Evolutionary conservation across 805 yeast species (phyloP).

Genomic region (Pichia thaimueangensis): DNA sequence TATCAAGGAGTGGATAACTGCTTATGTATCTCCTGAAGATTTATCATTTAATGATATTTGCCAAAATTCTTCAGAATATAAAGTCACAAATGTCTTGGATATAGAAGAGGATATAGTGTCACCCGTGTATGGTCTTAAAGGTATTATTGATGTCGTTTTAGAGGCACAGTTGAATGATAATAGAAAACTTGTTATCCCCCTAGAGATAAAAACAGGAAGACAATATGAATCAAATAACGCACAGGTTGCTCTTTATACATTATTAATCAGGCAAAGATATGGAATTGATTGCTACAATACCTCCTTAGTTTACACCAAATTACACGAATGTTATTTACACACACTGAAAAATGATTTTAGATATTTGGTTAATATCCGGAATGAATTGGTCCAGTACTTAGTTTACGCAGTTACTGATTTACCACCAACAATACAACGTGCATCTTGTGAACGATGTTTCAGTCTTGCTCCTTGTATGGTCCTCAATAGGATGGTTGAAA

Average conservation of each 20-base stretch:
- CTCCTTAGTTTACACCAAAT: conserved; percentile 68
- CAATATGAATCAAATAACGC: conserved; percentile 69
- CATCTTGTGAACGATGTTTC: conserved; percentile 58
- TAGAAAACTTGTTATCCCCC: conserved; percentile 58
- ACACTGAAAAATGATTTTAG: conserved; percentile 55
- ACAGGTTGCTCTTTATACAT: conserved; percentile 76
- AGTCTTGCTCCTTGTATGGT: conserved; percentile 58
- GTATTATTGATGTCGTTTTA: conserved; percentile 83
- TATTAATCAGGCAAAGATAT: conserved; percentile 75
- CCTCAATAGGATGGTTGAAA: conserved; percentile 50
- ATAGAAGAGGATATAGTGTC: conserved; percentile 92
- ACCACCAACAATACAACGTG: conserved; percentile 48
- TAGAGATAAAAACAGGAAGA: conserved; percentile 87
- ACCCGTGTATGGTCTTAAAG: conserved; percentile 82
- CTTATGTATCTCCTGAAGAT: conserved; percentile 27
- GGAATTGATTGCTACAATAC: conserved; percentile 58
- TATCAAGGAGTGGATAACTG: conserved; percentile 47
- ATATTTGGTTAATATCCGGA: conserved; percentile 65
- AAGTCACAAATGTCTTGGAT: conserved; percentile 63
- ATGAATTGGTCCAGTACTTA: conserved; percentile 55
- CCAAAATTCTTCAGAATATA: conserved; percentile 32
- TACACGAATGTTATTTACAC: conserved; percentile 35
- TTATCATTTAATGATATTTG: conserved; percentile 3
- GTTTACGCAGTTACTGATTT: conserved; percentile 43
- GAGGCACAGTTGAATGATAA: conserved; percentile 44